Evolutionary conservation across 768 basidiomycete genomes (phyloP).

Genomic region (Tephrocybe sp.): DNA sequence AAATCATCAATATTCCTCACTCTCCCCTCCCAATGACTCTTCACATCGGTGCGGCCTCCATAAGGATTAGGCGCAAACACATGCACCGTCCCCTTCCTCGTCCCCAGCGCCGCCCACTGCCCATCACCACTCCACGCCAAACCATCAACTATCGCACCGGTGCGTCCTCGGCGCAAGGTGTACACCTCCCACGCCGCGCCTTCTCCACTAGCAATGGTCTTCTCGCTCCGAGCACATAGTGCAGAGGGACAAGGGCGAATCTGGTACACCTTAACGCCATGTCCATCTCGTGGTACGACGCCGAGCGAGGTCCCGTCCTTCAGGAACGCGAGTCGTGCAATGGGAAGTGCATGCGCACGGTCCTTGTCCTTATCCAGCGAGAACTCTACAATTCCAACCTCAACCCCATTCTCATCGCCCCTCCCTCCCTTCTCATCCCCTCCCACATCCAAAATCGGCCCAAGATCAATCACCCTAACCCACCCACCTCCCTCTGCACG

Average conservation of each 20-base stretch:
- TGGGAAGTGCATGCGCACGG: constrained; percentile 24
- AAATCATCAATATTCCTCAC: constrained; percentile 52
- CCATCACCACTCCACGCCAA: constrained; percentile 56
- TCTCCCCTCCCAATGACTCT: constrained; percentile 56
- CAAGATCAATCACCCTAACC: constrained; percentile 58
- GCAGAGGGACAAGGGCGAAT: not conserved
- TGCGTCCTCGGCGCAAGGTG: constrained; percentile 66
- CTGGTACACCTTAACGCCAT: constrained; percentile 26
- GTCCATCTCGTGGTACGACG: constrained; percentile 54
- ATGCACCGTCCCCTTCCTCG: constrained; percentile 61
- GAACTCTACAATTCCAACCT: constrained; percentile 42
- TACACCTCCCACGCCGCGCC: constrained; percentile 51
- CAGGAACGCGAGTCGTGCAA: constrained; percentile 49
- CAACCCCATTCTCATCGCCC: constrained; percentile 11
- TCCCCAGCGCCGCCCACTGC: constrained; percentile 69
- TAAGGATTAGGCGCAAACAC: constrained; percentile 76
- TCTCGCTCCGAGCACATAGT: no score
- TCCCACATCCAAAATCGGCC: constrained; percentile 17
- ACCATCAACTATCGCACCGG: constrained; percentile 59
- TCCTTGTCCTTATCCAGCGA: constrained; percentile 35
- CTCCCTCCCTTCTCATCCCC: not conserved
- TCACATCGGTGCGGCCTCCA: constrained; percentile 63
- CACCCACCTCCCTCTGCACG: not conserved
- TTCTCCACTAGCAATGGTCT: not conserved
- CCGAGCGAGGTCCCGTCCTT: constrained; percentile 50